These are phyloP conservation scores for Saccharum spontaneum DNA, from an alignment of 176 grass and related monocot species.

Conservation along the genomic window DNA sequence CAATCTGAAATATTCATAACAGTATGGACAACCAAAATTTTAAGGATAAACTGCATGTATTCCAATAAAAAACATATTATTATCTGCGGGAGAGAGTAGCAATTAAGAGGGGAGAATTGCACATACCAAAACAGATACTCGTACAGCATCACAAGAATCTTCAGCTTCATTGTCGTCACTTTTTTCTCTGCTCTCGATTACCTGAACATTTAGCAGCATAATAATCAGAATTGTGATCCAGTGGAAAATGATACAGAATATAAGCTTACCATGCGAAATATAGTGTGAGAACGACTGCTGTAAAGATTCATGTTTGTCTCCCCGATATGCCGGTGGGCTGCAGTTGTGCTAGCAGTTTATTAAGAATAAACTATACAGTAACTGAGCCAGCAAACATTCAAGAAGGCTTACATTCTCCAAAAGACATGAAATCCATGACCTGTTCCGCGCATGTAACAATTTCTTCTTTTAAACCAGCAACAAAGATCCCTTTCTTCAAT, in stretches of 20 bases:
- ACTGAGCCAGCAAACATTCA: slow-evolving; percentile 13
- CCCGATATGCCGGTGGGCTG: slow-evolving; percentile 93
- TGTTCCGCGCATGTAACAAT: slow-evolving; percentile 87
- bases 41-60: background rate
- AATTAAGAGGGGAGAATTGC: slow-evolving; percentile 28
- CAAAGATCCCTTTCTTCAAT: slow-evolving; percentile 91
- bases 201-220: slow-evolving; percentile 45
- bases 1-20: background rate
- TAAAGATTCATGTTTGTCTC: slow-evolving; percentile 99
- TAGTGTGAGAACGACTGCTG: slow-evolving; percentile 94
- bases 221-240: slow-evolving; percentile 13
- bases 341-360: slow-evolving; percentile 24
- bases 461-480: slow-evolving; percentile 94
- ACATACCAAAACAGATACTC: slow-evolving; percentile 85
- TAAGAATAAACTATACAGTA: slow-evolving; percentile 18
- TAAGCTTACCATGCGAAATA: slow-evolving; percentile 86
- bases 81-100: background rate
- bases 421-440: slow-evolving; percentile 81
- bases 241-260: slow-evolving; percentile 20
- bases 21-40: background rate
- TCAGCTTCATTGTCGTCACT: slow-evolving; percentile 53
- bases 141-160: slow-evolving; percentile 85
- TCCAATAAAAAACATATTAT: slow-evolving; percentile 7
- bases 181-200: slow-evolving; percentile 87
- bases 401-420: slow-evolving; percentile 86